Conservation (phyloP, 352 stramenopile genomes). For the Phytophthora fragariae region DNA sequence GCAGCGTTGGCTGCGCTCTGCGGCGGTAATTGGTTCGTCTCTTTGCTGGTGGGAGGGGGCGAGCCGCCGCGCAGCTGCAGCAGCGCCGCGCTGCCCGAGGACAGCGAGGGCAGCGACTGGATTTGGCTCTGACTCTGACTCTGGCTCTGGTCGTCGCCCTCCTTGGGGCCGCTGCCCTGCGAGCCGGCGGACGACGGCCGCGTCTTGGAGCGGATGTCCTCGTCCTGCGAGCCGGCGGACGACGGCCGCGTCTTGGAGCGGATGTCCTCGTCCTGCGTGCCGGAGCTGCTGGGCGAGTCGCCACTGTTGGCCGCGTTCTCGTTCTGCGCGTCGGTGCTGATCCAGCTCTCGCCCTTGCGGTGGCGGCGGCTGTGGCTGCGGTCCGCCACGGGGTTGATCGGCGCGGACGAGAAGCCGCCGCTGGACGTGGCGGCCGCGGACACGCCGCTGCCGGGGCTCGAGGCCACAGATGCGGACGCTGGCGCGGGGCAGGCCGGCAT, state of each 20-base stretch:
- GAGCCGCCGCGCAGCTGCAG: slow-evolving; percentile 21
- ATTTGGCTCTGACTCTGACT: neutral
- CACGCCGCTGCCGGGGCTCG: neutral
- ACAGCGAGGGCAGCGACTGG: slow-evolving; percentile 52
- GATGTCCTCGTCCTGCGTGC: slow-evolving; percentile 43
- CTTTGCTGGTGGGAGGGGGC: neutral
- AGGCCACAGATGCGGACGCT: slow-evolving; percentile 6
- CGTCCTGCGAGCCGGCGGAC: slow-evolving; percentile 29
- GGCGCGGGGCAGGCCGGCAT: slow-evolving; percentile 3
- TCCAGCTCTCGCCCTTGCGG: slow-evolving; percentile 32
- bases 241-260: slow-evolving; percentile 16
- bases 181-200: slow-evolving; percentile 12
- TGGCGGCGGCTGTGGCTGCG: slow-evolving; percentile 34
- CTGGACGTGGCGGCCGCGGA: slow-evolving; percentile 18
- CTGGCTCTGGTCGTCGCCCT: slow-evolving; percentile 1
- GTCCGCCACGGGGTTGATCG: slow-evolving; percentile 43
- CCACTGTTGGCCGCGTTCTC: slow-evolving; percentile 18
- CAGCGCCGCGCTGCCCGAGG: slow-evolving; percentile 52
- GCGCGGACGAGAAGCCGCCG: slow-evolving; percentile 50
- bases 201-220: slow-evolving; percentile 36
- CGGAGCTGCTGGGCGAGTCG: slow-evolving; percentile 28
- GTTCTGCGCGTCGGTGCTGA: slow-evolving; percentile 13
- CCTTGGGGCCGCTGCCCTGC: slow-evolving; percentile 14
- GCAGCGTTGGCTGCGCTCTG: neutral
- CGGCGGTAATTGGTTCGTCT: neutral